Conservation (phyloP, 2,329 filamentous ascomycete species). For the Stromatinia cepivora region DNA sequence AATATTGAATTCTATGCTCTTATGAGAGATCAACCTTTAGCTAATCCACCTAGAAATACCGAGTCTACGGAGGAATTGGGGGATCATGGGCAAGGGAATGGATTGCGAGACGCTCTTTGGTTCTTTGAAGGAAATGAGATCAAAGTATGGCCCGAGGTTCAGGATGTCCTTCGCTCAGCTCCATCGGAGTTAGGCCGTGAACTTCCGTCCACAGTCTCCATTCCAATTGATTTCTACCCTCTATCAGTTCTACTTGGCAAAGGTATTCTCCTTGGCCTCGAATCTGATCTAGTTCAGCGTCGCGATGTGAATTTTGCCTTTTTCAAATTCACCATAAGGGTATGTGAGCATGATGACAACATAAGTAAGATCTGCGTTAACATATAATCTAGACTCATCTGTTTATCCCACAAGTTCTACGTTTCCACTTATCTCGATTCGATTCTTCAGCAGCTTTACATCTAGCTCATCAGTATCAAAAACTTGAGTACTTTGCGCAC, state of each 20-base stretch:
- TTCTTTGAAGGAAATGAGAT: constrained; percentile 86
- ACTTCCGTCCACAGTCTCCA: constrained; percentile 70
- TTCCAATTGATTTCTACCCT: constrained; percentile 94
- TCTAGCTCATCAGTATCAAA: constrained; percentile 80
- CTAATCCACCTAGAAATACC: constrained; percentile 28
- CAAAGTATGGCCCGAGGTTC: constrained; percentile 84
- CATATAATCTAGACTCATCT: constrained; percentile 71
- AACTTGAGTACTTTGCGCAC: constrained; percentile 89
- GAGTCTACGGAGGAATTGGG: constrained; percentile 24
- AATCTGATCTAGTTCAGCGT: constrained; percentile 89
- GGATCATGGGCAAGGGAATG: constrained; percentile 35
- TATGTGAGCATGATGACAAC: constrained; percentile 50
- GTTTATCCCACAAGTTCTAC: constrained; percentile 85
- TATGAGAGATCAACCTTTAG: constrained; percentile 76
- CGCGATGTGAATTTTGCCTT: constrained; percentile 89
- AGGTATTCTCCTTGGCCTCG: constrained; percentile 85
- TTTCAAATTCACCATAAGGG: constrained; percentile 82
- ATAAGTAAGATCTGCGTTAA: constrained; percentile 24
- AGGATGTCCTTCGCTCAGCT: constrained; percentile 75
- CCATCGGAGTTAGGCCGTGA: constrained; percentile 66
- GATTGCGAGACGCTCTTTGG: constrained; percentile 85
- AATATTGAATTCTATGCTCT: constrained; percentile 94
- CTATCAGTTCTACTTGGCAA: constrained; percentile 85
- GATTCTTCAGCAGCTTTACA: constrained; percentile 79
- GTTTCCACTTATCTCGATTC: constrained; percentile 72